phyloP scores from a whole-genome alignment of 352 stramenopile species.

The Phytophthora pluvialis region DNA sequence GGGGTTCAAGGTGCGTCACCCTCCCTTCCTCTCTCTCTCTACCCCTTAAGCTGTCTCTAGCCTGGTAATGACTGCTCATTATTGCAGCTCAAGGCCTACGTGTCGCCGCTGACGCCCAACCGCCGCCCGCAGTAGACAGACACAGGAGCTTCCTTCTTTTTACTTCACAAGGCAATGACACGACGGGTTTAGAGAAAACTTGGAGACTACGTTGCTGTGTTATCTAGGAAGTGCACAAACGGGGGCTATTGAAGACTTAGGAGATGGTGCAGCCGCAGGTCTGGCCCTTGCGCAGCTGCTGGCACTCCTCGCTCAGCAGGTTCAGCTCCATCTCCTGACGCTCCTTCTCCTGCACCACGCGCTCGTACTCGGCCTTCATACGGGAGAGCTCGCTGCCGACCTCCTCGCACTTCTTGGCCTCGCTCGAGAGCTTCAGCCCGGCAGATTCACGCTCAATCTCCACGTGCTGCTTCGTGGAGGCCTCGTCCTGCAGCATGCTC shows the following conservation, averaged over 20 bases:
- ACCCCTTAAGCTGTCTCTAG: not conserved
- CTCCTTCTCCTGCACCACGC: constrained; percentile 84
- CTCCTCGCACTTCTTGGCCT: constrained; percentile 63
- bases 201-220: constrained; percentile 12
- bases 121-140: constrained; percentile 47
- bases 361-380: constrained; percentile 75
- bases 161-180: constrained; percentile 30
- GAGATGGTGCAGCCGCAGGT: constrained; percentile 77
- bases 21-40: not conserved
- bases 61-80: not conserved
- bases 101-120: constrained; percentile 77
- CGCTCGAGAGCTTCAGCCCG: constrained; percentile 66
- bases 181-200: constrained; percentile 13
- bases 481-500: constrained; percentile 65
- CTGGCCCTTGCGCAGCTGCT: constrained; percentile 75
- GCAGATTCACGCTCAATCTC: constrained; percentile 83
- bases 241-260: constrained; percentile 35
- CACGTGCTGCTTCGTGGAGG: constrained; percentile 67
- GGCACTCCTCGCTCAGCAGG: constrained; percentile 77
- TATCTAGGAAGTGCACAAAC: constrained; percentile 31
- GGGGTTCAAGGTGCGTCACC: constrained; percentile 82
- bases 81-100: constrained; percentile 81
- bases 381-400: constrained; percentile 63
- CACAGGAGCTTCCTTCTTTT: not conserved
- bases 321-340: constrained; percentile 81